These are phyloP conservation scores for Talaromyces sp. DNA, from an alignment of 2,329 filamentous ascomycete species.

Conservation along the genomic window DNA sequence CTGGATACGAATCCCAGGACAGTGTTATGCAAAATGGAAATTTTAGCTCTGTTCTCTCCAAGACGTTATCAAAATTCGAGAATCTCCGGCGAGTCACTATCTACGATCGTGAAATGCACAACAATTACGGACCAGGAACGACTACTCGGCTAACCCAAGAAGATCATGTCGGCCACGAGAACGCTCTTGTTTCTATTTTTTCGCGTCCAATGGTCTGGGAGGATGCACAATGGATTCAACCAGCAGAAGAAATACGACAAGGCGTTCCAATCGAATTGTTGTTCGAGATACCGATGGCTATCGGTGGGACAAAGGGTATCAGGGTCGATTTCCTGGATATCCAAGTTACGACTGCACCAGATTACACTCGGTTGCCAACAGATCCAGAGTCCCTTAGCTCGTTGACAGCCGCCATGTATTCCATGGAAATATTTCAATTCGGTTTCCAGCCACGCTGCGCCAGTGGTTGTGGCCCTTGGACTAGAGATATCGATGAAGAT, in stretches of 20 bases:
- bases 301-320: neutral
- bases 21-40: neutral
- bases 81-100: neutral
- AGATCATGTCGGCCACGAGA: neutral
- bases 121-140: neutral
- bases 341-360: slow-evolving; percentile 3
- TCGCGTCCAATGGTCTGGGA: slow-evolving; percentile 6
- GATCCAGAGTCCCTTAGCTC: neutral
- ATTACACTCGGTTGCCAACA: slow-evolving; percentile 1
- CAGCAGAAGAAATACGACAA: neutral
- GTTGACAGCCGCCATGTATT: neutral
- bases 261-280: neutral
- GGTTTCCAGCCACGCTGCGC: neutral
- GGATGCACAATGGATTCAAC: slow-evolving; percentile 1
- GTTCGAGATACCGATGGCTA: slow-evolving; percentile 3
- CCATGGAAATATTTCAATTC: neutral
- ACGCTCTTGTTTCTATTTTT: slow-evolving; percentile 1
- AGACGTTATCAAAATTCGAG: neutral
- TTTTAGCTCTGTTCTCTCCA: neutral
- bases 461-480: neutral
- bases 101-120: neutral
- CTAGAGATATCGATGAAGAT: too few species aligned
- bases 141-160: neutral
- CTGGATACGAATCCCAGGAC: slow-evolving; percentile 1
- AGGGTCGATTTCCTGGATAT: neutral